These are phyloP conservation scores for Pascua guehoae DNA, from an alignment of 1,284 basidiomycete genomes.

Conservation along the genomic window DNA sequence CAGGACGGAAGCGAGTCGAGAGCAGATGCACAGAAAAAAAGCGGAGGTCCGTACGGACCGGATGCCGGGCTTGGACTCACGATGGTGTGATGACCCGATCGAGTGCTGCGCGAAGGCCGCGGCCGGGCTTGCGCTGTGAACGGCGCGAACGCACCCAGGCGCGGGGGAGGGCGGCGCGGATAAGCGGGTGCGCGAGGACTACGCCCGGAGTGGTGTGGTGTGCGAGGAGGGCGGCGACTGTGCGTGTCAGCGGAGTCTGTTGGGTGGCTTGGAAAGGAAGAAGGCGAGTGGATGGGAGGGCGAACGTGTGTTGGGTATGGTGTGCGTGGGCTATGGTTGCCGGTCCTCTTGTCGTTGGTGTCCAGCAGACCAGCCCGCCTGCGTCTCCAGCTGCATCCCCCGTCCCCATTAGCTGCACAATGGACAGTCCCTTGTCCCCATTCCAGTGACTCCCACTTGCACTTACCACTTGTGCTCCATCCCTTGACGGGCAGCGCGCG, in stretches of 20 bases:
- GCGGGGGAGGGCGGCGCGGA: conserved; percentile 16
- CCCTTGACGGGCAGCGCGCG: conserved; percentile 10
- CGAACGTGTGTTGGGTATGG: neutral
- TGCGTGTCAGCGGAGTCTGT: neutral
- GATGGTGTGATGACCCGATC: conserved; percentile 15
- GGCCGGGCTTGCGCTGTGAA: neutral
- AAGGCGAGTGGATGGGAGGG: neutral
- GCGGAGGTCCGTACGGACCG: no score
- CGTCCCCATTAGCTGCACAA: no score
- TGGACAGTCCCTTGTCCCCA: no score
- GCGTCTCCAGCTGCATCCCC: no score
- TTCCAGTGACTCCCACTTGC: neutral
- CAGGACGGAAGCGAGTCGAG: neutral
- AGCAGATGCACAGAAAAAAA: neutral
- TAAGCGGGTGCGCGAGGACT: conserved; percentile 17
- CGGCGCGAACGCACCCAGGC: conserved; percentile 16
- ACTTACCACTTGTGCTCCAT: conserved; percentile 12
- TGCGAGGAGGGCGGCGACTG: conserved; percentile 18
- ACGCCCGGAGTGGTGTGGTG: conserved; percentile 22
- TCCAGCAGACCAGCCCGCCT: no score
- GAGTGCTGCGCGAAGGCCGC: conserved; percentile 7
- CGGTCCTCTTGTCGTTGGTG: no score
- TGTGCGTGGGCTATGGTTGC: no score
- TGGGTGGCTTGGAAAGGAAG: neutral
- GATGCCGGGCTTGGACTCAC: conserved; percentile 6